Evolutionary conservation across 257 asterid genomes (phyloP).

Genomic region (Gardenia jasminoides): DNA sequence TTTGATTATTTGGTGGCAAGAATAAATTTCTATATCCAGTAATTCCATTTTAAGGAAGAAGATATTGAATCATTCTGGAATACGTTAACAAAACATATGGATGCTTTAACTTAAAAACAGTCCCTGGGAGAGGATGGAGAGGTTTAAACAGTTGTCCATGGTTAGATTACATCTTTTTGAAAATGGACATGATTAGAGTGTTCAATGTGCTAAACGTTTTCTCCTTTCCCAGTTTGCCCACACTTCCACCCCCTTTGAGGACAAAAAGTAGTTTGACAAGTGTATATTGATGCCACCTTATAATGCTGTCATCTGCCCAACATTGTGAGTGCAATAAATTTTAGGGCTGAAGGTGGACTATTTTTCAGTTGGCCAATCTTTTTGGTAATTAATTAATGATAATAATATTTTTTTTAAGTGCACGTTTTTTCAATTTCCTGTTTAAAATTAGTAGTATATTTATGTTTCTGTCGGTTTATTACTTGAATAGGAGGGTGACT

Average conservation of each 20-base stretch:
- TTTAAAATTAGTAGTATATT: constrained; percentile 2
- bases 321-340: neutral
- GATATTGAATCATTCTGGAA: neutral
- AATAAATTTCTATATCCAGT: neutral
- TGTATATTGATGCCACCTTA: neutral
- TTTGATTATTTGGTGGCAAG: neutral
- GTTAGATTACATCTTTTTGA: neutral
- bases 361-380: neutral
- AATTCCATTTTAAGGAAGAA: neutral
- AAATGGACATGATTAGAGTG: neutral
- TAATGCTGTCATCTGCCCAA: neutral
- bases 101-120: neutral
- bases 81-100: neutral
- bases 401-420: neutral
- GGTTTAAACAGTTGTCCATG: neutral
- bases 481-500: constrained; percentile 61
- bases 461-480: constrained; percentile 1
- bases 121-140: neutral
- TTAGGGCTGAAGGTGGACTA: neutral
- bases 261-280: neutral
- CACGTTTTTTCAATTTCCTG: neutral
- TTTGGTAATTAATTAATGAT: neutral
- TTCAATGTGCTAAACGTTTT: neutral
- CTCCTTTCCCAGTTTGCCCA: too few species aligned
- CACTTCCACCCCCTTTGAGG: neutral